phyloP scores from a whole-genome alignment of 805 yeast species.

The Hanseniaspora valbyensis region DNA sequence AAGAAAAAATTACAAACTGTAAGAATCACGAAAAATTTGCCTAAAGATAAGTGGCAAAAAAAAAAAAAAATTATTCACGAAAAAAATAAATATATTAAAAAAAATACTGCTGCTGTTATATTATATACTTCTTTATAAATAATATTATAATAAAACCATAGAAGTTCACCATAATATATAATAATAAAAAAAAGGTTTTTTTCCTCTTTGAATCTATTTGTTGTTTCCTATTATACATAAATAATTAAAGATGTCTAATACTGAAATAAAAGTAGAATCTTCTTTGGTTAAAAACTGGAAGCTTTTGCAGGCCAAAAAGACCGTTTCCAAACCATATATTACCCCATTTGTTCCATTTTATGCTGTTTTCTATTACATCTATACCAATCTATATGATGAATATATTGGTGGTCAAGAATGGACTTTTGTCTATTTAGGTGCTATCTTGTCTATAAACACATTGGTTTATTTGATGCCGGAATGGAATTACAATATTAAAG shows the following conservation, averaged over 20 bases:
- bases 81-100: too few species aligned
- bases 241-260: background rate
- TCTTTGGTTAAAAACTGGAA: slow-evolving; percentile 62
- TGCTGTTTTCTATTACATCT: slow-evolving; percentile 60
- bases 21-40: too few species aligned
- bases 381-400: slow-evolving; percentile 56
- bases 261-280: slow-evolving; percentile 29
- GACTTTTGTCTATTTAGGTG: slow-evolving; percentile 80
- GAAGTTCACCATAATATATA: background rate
- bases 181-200: too few species aligned
- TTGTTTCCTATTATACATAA: background rate
- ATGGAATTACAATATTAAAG: slow-evolving; percentile 70
- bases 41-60: background rate
- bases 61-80: too few species aligned
- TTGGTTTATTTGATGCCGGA: slow-evolving; percentile 82
- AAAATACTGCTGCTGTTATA: too few species aligned
- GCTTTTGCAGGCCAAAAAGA: slow-evolving; percentile 58
- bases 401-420: slow-evolving; percentile 86
- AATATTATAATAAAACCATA: too few species aligned
- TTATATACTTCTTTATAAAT: too few species aligned
- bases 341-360: slow-evolving; percentile 73
- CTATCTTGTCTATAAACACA: slow-evolving; percentile 60
- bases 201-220: background rate
- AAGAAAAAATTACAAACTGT: too few species aligned
- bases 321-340: slow-evolving; percentile 58